A percentile compares a stretch with the other conserved stretches of the same genome.
phyloP scores from a whole-genome alignment of 2,329 filamentous ascomycete genomes.

The Macrophomina tecta region DNA sequence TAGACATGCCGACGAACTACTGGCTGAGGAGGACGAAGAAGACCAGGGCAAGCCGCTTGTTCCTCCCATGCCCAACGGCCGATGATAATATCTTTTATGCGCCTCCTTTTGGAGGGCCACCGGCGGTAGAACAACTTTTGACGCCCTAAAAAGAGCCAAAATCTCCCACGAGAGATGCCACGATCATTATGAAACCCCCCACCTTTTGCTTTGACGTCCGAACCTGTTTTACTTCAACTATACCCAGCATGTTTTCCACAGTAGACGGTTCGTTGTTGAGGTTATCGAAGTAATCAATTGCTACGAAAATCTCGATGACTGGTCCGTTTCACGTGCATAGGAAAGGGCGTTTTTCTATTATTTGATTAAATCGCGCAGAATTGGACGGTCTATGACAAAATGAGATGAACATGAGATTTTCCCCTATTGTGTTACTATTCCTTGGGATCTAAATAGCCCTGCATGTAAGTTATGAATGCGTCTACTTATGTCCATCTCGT shows the following conservation, averaged over 20 bases:
- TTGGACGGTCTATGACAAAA: not conserved
- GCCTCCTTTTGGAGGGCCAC: conserved; percentile 5
- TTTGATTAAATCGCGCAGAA: not conserved
- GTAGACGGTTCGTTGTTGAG: conserved; percentile 5
- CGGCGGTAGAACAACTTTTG: conserved; percentile 13
- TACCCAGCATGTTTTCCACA: conserved; percentile 26
- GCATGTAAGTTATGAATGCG: conserved; percentile 6
- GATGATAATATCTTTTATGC: conserved; percentile 4
- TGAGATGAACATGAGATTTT: not conserved
- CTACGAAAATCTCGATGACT: conserved; percentile 8
- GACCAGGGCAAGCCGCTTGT: conserved; percentile 30
- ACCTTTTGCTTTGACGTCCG: conserved; percentile 5
- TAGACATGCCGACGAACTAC: conserved; percentile 48
- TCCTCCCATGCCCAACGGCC: conserved; percentile 28
- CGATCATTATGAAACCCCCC: conserved; percentile 23
- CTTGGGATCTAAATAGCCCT: conserved; percentile 11
- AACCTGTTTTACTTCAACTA: conserved; percentile 26
- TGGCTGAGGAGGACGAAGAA: conserved; percentile 51
- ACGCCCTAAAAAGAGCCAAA: conserved; percentile 15
- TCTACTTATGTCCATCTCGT: not conserved
- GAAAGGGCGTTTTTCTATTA: conserved; percentile 1
- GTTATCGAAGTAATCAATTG: conserved; percentile 2
- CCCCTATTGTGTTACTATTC: not conserved
- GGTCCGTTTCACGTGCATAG: conserved; percentile 5
- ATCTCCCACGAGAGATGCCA: conserved; percentile 16